These are phyloP conservation scores for Helotiales sp. DNA, from an alignment of 2,329 filamentous ascomycete species.

Conservation along the genomic window DNA sequence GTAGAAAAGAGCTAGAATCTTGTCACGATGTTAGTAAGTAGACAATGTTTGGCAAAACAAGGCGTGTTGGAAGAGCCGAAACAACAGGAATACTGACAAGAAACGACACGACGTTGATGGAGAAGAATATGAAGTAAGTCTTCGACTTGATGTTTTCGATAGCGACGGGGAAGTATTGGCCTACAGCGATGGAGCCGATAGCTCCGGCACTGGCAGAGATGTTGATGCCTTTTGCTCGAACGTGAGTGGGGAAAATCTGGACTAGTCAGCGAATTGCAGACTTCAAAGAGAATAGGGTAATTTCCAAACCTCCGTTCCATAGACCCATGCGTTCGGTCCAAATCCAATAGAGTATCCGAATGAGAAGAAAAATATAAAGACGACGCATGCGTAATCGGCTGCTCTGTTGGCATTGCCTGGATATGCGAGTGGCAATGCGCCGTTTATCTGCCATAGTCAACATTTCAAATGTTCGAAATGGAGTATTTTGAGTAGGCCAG, in stretches of 20 bases:
- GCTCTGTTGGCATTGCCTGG: conserved; percentile 53
- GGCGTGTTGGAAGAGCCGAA: not conserved
- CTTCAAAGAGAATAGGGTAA: not conserved
- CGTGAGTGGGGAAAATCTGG: conserved; percentile 59
- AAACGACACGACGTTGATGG: conserved; percentile 54
- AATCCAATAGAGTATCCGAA: conserved; percentile 63
- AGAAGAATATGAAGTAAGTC: conserved; percentile 64
- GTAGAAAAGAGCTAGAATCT: conserved; percentile 51
- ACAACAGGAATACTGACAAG: conserved; percentile 43
- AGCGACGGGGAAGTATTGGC: conserved; percentile 61
- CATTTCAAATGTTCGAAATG: not conserved
- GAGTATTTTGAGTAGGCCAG: not conserved
- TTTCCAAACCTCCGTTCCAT: conserved; percentile 57
- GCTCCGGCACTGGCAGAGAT: conserved; percentile 59
- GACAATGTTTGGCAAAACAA: not conserved
- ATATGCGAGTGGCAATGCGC: conserved; percentile 55
- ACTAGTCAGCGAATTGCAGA: conserved; percentile 35
- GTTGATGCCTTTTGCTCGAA: conserved; percentile 61
- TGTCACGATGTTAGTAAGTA: conserved; percentile 11
- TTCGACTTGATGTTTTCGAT: conserved; percentile 55
- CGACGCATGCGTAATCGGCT: conserved; percentile 56
- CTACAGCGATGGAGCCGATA: conserved; percentile 59
- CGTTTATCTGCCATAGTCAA: conserved; percentile 53
- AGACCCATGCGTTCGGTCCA: conserved; percentile 62
- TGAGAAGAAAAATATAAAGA: conserved; percentile 63